Percentiles rank a stretch among this genome's conserved stretches.
Conservation (phyloP, 257 asterid species). For the Oldenlandia corymbosa region DNA sequence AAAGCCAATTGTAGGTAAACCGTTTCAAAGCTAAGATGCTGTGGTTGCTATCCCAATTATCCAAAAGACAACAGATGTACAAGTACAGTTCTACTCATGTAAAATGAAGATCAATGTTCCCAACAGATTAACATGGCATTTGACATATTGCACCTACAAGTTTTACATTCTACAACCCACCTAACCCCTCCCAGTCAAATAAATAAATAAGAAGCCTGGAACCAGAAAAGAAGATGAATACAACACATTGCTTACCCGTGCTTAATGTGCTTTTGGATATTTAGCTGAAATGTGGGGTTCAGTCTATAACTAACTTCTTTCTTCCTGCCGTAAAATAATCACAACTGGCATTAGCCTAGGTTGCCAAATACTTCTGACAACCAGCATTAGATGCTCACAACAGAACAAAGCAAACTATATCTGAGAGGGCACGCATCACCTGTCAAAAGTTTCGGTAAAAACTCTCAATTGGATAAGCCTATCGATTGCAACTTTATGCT, state of each 20-base stretch:
- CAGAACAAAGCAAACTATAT: slow-evolving; percentile 5
- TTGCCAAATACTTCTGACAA: neutral
- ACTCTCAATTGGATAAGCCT: slow-evolving; percentile 79
- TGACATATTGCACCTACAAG: neutral
- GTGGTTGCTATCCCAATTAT: neutral
- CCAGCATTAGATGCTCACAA: slow-evolving; percentile 3
- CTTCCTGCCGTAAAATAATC: slow-evolving; percentile 52
- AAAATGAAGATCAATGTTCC: neutral
- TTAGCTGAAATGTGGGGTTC: slow-evolving; percentile 67
- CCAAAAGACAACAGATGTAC: neutral
- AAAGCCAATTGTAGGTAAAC: neutral
- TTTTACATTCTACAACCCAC: neutral
- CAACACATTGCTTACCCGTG: slow-evolving; percentile 89
- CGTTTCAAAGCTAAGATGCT: neutral
- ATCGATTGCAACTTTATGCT: slow-evolving; percentile 85
- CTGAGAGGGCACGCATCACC: slow-evolving; percentile 33
- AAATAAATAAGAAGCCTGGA: too few species aligned
- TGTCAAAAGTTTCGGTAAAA: slow-evolving; percentile 71
- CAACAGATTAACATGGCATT: neutral
- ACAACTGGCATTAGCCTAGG: slow-evolving; percentile 17
- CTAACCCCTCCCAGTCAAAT: too few species aligned
- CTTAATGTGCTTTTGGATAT: slow-evolving; percentile 77
- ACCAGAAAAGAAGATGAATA: too few species aligned
- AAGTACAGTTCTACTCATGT: neutral
- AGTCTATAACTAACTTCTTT: slow-evolving; percentile 65